A percentile compares a stretch with the other conserved stretches of the same genome.
Evolutionary conservation across 345 rosid species (phyloP).

Genomic region (Mallotus nudiflorus): DNA sequence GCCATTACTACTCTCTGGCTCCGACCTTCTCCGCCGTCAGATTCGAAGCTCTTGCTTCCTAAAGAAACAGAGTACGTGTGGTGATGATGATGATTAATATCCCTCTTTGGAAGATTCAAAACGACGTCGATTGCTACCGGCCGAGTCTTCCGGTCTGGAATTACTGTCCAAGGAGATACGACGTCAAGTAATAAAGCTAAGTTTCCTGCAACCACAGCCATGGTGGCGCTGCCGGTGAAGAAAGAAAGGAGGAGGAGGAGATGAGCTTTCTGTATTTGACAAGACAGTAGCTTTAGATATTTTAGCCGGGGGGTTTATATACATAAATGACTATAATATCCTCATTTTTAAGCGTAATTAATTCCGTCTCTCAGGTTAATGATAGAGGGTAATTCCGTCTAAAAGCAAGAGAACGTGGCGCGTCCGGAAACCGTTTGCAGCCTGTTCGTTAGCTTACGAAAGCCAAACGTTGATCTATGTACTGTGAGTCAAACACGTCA

Average conservation of each 20-base stretch:
- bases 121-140: slow-evolving; percentile 47
- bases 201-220: slow-evolving; percentile 81
- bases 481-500: slow-evolving; percentile 26
- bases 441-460: slow-evolving; percentile 7
- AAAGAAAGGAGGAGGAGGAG: slow-evolving; percentile 4
- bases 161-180: slow-evolving; percentile 41
- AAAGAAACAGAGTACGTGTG: slow-evolving; percentile 20
- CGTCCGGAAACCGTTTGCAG: slow-evolving; percentile 25
- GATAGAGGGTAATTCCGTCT: slow-evolving; percentile 28
- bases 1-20: slow-evolving; percentile 37
- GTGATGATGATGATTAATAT: slow-evolving; percentile 38
- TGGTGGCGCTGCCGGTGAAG: slow-evolving; percentile 20
- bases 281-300: background rate
- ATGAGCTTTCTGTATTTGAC: slow-evolving; percentile 17
- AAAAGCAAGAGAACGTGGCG: slow-evolving; percentile 31
- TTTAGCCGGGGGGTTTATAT: background rate
- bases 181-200: slow-evolving; percentile 59
- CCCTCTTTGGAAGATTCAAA: slow-evolving; percentile 53
- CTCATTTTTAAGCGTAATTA: background rate
- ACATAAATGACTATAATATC: slow-evolving; percentile 2
- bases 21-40: slow-evolving; percentile 51
- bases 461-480: background rate
- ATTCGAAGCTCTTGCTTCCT: slow-evolving; percentile 46
- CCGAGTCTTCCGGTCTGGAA: slow-evolving; percentile 63
- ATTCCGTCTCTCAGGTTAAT: no score